Evolutionary conservation across 371 early-diverging fungal species (phyloP), one percentile per base, ranked within the genome.

Genomic region (Syncephalis fuscata): DNA sequence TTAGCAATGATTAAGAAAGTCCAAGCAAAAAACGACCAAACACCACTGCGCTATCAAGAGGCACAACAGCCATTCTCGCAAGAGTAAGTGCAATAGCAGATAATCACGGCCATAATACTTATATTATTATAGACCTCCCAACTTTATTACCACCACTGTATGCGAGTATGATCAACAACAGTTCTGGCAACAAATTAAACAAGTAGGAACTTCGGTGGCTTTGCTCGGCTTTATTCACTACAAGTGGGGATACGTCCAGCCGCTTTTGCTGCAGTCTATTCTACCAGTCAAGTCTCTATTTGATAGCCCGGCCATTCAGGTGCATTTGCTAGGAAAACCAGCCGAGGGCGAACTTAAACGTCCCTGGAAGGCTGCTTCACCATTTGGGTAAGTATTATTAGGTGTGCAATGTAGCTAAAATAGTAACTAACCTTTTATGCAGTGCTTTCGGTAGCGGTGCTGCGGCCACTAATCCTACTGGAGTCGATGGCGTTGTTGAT

Each of bases 241-340:
- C 66, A 77, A 88, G 64, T 91, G 78, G 63, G 82, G 85, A 43
- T 88, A 86, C 54, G 76, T 84, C 52, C 87, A 90, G 53, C 94
- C 94, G 20, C 66, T 93, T 40, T 67, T 91, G 45, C 67, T 92
- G 62, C 94, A 93, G 71, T 77, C 81, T 17, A 70, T 92, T 54
- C 56, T 90, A 45, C 88, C 87, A 11, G 50, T 87, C 61, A 76
- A 82, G 68, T 79, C 77, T 60, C 56, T 86, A 44, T 55, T 74
- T 51, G 67, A 72, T 46, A 74, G 71, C 62, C 84, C 78, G 61
- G 65, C 80, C 20, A 79, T 86, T 52, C 69, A 78, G 63, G 74
- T 93, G 55, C 75, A 89, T 59, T 44, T 92, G 45, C 71, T 88
- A 66, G 82, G 82, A 48, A 73, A 82, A 69, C 69, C 77, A 37